Base-by-base conservation (phyloP, 345 rosid genomes). In the Pistacia integerrima region DNA sequence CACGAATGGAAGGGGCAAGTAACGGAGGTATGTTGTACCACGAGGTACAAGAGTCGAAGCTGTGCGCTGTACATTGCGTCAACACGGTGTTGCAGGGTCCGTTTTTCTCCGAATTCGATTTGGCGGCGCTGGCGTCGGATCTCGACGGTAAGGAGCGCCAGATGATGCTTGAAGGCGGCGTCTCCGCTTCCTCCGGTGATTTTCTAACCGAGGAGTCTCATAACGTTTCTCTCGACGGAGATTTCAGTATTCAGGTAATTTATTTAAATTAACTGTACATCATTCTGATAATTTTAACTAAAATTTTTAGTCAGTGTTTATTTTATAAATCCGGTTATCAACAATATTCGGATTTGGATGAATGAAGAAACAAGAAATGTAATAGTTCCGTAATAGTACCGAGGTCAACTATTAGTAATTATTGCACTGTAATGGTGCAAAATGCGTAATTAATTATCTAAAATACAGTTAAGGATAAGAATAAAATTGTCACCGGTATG, bases 21-120 rank as follows among this genome's bases (percentile, higher is more conserved):
- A 96, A 93, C 75, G 98, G 97, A 33, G 99, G 98, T 76, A 93
- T 96, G 89, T 79, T 96, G 88, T 96, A 96, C 87, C 97, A 93
- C 80, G 97, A 96, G 92, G 99, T 96, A 10, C 98, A 96, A 76
- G 99, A 96, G 88, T 86, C 97, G 12, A 93, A 92, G 88, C 92
- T 96, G 2, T 93, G 99, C 87, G 99, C 98, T 28, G 98, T 96
- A 20, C 99, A 96, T 90, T 96, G 99, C 87, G 97, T 93, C 71
- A 96, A 96, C 89, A 90, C 97, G 58, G 97, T 88, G 59, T 83
- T 96, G 74, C 97, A 96, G 64, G 99, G 99, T 8, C 98, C 99
- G 4, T 93, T 96, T 88, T 96, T 93, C 86, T 92, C 98, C 56
- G 98, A 96, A 82, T 78, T 96, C 68, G 97, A 93, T 88, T 85